Evolutionary conservation across 2,329 filamentous ascomycete genomes (phyloP), one percentile per base, ranked within the genome.

Genomic region (Didymosphaeria variabile): DNA sequence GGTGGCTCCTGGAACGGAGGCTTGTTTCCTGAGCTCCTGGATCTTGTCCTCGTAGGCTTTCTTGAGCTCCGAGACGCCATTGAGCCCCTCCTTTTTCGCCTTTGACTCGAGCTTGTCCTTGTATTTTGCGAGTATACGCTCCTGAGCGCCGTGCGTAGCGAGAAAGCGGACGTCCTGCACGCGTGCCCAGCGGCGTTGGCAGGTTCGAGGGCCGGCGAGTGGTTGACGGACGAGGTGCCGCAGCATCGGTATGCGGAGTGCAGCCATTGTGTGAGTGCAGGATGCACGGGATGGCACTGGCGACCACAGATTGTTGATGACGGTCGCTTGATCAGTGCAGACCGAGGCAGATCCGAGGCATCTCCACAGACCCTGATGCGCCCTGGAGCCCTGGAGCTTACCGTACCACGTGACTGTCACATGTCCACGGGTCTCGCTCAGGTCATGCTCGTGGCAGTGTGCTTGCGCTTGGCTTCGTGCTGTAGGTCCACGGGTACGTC

Each of bases 91-190:
- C 80, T 90, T 81, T 75, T 88, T 88, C 12, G 93, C 94, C 80
- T 97, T 97, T 66, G 86, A 82, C 67, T 91, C 86, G 64, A 99
- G 89, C 82, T 97, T 97, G 59, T 90, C 86, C 69, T 87, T 88
- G 83, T 99, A 99, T 79, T 92, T 96, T 66, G 97, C 93, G 66
- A 92, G 77, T 42, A 97, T 83, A 69, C 86, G 85, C 60, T 87
- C 85, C 50, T 89, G 85, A 59, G 87, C 83, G 60, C 87, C 87
- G 63, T 93, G 91, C 17, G 93, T 95, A 63, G 91, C 91, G 49
- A 97, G 86, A 83, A 94, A 97, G 66, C 94, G 92, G 51, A 97
- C 89, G 79, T 97, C 92, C 79, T 96, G 92, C 32, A 97, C 93
- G 72, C 92, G 92, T 1, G 94, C 94, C 91, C 92, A 96, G 76